These are phyloP conservation scores for Furcasterigmium furcatum DNA, from an alignment of 2,329 filamentous ascomycete species.

Conservation along the genomic window DNA sequence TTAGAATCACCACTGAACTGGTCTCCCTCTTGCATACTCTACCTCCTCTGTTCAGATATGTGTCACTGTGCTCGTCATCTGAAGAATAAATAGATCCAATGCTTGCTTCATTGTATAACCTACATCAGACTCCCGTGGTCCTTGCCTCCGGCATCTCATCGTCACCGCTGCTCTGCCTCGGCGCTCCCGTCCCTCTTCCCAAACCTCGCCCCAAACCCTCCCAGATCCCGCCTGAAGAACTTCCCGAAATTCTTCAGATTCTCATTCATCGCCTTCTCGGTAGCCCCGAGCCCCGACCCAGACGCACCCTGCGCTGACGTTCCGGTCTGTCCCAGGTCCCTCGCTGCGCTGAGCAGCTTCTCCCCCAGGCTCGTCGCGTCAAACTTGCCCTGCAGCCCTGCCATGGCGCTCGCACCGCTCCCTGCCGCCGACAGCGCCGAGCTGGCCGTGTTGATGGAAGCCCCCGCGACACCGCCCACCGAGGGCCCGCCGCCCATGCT, in stretches of 20 bases:
- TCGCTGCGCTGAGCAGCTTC: constrained; percentile 81
- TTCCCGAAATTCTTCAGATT: constrained; percentile 95
- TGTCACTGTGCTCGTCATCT: too few relatives aligned
- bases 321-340: constrained; percentile 68
- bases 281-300: constrained; percentile 30
- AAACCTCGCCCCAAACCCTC: constrained; percentile 70
- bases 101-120: too few relatives aligned
- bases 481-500: constrained; percentile 33
- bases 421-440: constrained; percentile 31
- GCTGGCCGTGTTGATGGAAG: constrained; percentile 35
- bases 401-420: constrained; percentile 22
- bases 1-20: too few relatives aligned
- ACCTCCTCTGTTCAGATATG: too few relatives aligned
- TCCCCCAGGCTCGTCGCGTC: constrained; percentile 82
- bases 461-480: constrained; percentile 28
- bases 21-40: too few relatives aligned
- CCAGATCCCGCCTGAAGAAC: constrained; percentile 88
- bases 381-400: constrained; percentile 55
- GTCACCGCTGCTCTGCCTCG: constrained; percentile 16
- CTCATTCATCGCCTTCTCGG: constrained; percentile 74
- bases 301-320: constrained; percentile 23
- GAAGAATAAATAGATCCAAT: too few relatives aligned
- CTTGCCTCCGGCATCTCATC: too few relatives aligned
- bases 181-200: constrained; percentile 55
- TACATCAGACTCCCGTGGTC: too few relatives aligned